phyloP scores from a whole-genome alignment of 148 eudicot genomes.

The Vaccinium macrocarpon region DNA sequence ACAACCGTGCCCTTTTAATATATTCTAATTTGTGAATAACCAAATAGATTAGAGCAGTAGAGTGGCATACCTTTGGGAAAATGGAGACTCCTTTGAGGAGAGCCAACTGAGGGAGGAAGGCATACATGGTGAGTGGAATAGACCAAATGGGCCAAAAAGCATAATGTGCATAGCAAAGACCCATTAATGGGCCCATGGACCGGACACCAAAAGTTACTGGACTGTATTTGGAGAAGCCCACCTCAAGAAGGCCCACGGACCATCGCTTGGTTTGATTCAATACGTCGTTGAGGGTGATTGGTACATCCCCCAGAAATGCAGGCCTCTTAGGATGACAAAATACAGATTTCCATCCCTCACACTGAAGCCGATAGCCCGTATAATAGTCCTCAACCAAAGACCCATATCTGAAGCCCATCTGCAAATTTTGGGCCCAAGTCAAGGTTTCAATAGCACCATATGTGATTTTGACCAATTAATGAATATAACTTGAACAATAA shows the following conservation, averaged over 20 bases:
- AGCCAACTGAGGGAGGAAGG: too few species aligned
- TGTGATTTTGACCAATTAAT: background rate
- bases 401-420: slow-evolving; percentile 69
- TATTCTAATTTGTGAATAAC: background rate
- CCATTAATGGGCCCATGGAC: too few species aligned
- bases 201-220: too few species aligned
- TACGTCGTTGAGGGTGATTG: slow-evolving; percentile 37
- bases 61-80: too few species aligned
- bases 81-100: too few species aligned
- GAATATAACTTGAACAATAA: too few species aligned
- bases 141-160: too few species aligned
- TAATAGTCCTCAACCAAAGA: slow-evolving; percentile 55
- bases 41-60: background rate
- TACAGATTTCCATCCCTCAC: slow-evolving; percentile 56
- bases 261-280: slow-evolving; percentile 54
- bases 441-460: too few species aligned
- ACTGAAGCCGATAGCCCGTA: slow-evolving; percentile 48
- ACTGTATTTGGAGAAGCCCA: too few species aligned
- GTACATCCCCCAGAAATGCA: slow-evolving; percentile 57
- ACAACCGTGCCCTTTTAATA: background rate
- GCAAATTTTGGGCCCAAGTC: background rate
- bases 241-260: slow-evolving; percentile 38
- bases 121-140: too few species aligned
- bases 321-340: slow-evolving; percentile 52
- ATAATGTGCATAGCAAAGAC: too few species aligned